These are phyloP conservation scores for Lentinula sp. DNA, from an alignment of 768 basidiomycete genomes.

Conservation along the genomic window DNA sequence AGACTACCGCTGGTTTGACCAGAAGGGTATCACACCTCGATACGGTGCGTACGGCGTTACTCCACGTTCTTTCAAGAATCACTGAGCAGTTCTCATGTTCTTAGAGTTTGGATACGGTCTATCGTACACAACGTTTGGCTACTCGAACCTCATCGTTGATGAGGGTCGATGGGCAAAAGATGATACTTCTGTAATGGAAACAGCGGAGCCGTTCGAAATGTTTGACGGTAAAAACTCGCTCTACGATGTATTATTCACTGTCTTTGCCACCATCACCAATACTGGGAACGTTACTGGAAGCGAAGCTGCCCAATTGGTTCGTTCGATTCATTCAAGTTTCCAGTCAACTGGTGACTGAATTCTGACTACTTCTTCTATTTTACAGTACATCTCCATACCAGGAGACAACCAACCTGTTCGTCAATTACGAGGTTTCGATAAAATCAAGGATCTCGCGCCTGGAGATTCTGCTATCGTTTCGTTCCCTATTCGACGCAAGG, in stretches of 20 bases:
- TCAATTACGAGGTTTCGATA: conserved; percentile 20
- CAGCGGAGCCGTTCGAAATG: neutral
- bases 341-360: no score
- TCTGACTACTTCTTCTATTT: neutral
- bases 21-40: conserved; percentile 18
- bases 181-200: neutral
- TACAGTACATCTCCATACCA: conserved; percentile 12
- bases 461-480: neutral
- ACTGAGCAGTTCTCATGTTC: neutral
- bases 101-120: conserved; percentile 42
- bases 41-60: conserved; percentile 25
- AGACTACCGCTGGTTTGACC: conserved; percentile 16
- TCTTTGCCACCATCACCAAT: neutral
- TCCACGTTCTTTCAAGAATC: neutral
- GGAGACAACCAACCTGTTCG: conserved; percentile 15
- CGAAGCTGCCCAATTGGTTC: conserved; percentile 21
- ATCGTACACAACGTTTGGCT: conserved; percentile 43
- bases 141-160: conserved; percentile 22
- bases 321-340: neutral
- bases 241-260: conserved; percentile 2
- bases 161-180: neutral
- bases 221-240: neutral
- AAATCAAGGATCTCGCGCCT: neutral
- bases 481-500: conserved; percentile 12
- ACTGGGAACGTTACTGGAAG: conserved; percentile 17